phyloP scores from a whole-genome alignment of 73 alveolate species.

The Blepharisma stoltei region DNA sequence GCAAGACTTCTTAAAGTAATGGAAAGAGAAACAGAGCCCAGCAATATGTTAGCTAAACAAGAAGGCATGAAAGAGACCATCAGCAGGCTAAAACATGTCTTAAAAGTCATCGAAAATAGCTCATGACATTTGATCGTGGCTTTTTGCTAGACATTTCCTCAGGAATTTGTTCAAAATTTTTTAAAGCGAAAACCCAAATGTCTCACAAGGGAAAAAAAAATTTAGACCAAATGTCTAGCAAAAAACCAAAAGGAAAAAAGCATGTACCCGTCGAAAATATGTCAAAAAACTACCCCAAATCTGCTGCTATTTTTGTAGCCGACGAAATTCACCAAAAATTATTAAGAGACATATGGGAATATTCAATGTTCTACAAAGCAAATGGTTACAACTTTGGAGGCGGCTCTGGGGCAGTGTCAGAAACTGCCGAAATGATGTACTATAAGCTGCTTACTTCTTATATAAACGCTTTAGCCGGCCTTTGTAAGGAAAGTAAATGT shows the following conservation, averaged over 20 bases:
- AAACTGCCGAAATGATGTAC: constrained; percentile 22
- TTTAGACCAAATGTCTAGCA: no score
- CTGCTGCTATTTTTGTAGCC: background rate
- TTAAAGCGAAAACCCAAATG: no score
- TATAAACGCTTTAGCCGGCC: constrained; percentile 17
- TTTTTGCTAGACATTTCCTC: no score
- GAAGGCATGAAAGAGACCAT: constrained; percentile 27
- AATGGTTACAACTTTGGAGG: constrained; percentile 18
- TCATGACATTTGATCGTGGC: no score
- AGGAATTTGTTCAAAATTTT: no score
- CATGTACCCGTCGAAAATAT: constrained; percentile 43
- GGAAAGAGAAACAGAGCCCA: constrained; percentile 38
- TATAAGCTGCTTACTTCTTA: constrained; percentile 19
- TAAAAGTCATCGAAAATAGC: constrained; percentile 54
- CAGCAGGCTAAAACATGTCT: constrained; percentile 36
- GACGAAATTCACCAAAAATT: constrained; percentile 26
- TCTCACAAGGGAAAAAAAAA: no score
- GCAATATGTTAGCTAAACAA: background rate
- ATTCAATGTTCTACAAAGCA: constrained; percentile 3
- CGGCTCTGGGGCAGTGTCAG: background rate
- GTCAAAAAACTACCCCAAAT: background rate
- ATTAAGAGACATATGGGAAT: constrained; percentile 15
- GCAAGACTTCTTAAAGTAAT: constrained; percentile 42
- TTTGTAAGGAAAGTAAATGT: constrained; percentile 6
- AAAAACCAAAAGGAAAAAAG: no score